These are phyloP conservation scores for Termitomyces sp. DNA, from an alignment of 768 basidiomycete species.

Conservation along the genomic window DNA sequence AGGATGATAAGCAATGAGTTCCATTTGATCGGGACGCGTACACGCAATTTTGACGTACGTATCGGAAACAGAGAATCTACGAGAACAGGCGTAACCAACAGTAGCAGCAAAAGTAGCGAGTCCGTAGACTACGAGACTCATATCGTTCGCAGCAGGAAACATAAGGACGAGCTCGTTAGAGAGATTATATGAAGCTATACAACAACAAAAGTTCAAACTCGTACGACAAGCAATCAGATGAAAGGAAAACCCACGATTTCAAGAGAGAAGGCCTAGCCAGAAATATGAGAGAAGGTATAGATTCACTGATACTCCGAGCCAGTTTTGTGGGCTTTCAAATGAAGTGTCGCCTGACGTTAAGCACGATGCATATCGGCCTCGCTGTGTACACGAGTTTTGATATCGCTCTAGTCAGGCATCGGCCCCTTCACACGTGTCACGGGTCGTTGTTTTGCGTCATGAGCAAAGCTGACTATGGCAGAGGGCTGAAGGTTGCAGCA, in stretches of 20 bases:
- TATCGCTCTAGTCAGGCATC: background rate
- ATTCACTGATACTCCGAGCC: constrained; percentile 3
- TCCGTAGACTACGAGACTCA: constrained; percentile 54
- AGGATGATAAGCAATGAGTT: constrained; percentile 2
- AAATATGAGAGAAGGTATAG: background rate
- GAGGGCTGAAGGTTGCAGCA: background rate
- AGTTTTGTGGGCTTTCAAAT: constrained; percentile 1
- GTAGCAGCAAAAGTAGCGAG: constrained; percentile 60
- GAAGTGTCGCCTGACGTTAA: constrained; percentile 14
- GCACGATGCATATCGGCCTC: constrained; percentile 22
- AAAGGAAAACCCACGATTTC: background rate
- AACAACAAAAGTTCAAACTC: background rate
- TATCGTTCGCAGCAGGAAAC: constrained; percentile 45
- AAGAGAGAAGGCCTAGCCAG: background rate
- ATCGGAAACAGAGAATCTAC: constrained; percentile 30
- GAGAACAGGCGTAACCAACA: constrained; percentile 54
- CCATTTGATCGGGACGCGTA: background rate
- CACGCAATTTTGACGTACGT: constrained; percentile 24
- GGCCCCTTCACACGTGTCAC: constrained; percentile 8
- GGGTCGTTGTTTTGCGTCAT: background rate
- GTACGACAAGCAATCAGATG: background rate
- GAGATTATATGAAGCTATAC: background rate
- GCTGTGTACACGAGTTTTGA: constrained; percentile 22
- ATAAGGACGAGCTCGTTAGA: constrained; percentile 22
- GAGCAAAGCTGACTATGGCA: background rate